Base-by-base conservation (phyloP, 768 basidiomycete genomes). In the Suillus occidentalis region DNA sequence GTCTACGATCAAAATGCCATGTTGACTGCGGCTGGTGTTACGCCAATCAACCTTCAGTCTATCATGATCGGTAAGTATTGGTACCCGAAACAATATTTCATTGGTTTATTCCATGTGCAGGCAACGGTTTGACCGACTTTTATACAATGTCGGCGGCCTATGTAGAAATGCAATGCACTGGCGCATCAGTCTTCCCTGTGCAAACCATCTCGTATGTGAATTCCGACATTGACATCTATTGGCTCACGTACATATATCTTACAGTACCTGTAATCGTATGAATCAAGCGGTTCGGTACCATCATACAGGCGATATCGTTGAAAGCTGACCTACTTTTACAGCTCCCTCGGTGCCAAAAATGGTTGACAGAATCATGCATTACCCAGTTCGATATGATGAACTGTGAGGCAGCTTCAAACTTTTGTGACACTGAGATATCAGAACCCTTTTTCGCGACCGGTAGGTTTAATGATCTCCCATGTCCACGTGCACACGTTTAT, bases 291-390 rank as follows among this genome's bases (percentile, higher is more conserved):
- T 83, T 60, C 57, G 79, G 63, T 66, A 5, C 2, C 12, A 13
- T 58, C 6, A 6, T 52, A 36, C 36, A 3, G 10, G 50, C 22
- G 28, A 8, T 18, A 8, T 42, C 5, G 10, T 28, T 25, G 25
- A 25, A 50, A 42, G 25, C 58, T 59, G 40, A 59, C 45, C 18
- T 42, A 43, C 28, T 65, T 20, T 49, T 8, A 31, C 68, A 91
- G 89, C 79, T 94, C 16, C 89, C 91, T 36, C 85, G 88, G 45
- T 95, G 93, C 74, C 77, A 87, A 68, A 82, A 82, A 66, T 82
- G 82, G 66, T 80, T 88, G 66, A 75, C 82, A 20, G 77, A 81
- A 40, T 80, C 81, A 42, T 95, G 93, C 67, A 79, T 93, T 52
- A 83, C 90, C 63, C 78, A 77, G 16, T 89, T 87, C 66, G 92